Percentiles rank a stretch among this genome's conserved stretches.
Evolutionary conservation across 805 yeast species (phyloP).

Genomic region (Babjeviella inositovora): DNA sequence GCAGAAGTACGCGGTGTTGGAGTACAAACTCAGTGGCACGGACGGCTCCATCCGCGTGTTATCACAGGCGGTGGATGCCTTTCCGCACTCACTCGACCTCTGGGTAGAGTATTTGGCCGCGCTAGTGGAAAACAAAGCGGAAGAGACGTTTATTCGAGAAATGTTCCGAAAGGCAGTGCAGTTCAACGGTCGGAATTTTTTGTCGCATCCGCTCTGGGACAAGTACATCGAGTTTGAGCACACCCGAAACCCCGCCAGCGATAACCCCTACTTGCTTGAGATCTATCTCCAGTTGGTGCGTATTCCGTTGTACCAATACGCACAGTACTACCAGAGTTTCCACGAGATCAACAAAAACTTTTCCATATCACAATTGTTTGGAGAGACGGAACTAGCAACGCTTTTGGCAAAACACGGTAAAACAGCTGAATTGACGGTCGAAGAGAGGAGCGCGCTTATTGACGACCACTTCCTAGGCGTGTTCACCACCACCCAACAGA

Average conservation of each 20-base stretch:
- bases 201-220: constrained; percentile 78
- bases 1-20: constrained; percentile 42
- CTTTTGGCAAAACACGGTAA: constrained; percentile 7
- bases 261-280: constrained; percentile 16
- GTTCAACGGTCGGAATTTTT: constrained; percentile 53
- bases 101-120: constrained; percentile 57
- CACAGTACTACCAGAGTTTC: constrained; percentile 49
- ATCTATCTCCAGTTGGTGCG: constrained; percentile 26
- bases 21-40: constrained; percentile 38
- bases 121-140: constrained; percentile 20
- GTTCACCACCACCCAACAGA: constrained; percentile 27
- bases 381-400: constrained; percentile 10
- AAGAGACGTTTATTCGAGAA: constrained; percentile 13
- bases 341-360: constrained; percentile 17
- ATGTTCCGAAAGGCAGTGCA: constrained; percentile 31
- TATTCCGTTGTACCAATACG: constrained; percentile 77
- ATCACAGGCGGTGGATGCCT: constrained; percentile 23
- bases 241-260: constrained; percentile 11
- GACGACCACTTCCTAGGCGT: constrained; percentile 25
- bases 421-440: constrained; percentile 11
- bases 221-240: constrained; percentile 46
- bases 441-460: constrained; percentile 20
- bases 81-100: constrained; percentile 44
- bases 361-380: constrained; percentile 12
- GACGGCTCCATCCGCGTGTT: constrained; percentile 29